Evolutionary conservation across 495 filamentous ascomycete species (phyloP).

Genomic region (Neurospora sp.): DNA sequence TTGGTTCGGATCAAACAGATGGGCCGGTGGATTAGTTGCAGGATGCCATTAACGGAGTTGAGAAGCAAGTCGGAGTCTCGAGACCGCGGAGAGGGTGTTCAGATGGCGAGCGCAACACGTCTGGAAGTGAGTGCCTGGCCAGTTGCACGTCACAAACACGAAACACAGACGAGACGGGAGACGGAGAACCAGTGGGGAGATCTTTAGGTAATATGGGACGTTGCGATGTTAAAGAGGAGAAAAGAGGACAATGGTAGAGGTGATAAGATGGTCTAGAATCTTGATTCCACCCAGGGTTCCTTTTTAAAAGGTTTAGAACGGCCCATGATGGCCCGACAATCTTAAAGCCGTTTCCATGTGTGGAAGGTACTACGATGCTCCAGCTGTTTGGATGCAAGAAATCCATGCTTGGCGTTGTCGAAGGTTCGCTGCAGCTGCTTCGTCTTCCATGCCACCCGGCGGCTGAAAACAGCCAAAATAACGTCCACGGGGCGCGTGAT

Average conservation of each 20-base stretch:
- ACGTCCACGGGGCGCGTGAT: neutral
- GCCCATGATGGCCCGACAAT: neutral
- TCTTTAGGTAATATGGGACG: neutral
- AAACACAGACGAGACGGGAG: neutral
- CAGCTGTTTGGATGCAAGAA: neutral
- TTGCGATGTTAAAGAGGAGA: neutral
- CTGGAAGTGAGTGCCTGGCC: neutral
- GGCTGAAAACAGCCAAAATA: neutral
- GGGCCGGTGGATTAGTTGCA: neutral
- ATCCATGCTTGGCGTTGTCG: neutral
- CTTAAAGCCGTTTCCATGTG: neutral
- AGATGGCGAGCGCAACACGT: neutral
- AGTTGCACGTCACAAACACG: conserved; percentile 1
- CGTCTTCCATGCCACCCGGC: neutral
- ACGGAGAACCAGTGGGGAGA: conserved; percentile 1
- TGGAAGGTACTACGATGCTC: neutral
- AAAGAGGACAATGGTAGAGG: neutral
- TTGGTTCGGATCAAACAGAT: neutral
- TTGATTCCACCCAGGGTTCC: neutral
- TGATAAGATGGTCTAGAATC: neutral
- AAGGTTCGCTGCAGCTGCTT: neutral
- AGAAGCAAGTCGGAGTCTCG: neutral
- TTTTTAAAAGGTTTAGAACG: neutral
- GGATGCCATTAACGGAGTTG: neutral
- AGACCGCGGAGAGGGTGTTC: neutral